Conservation (phyloP, 371 early-diverging fungal species). For the Furculomyces boomerangus region DNA sequence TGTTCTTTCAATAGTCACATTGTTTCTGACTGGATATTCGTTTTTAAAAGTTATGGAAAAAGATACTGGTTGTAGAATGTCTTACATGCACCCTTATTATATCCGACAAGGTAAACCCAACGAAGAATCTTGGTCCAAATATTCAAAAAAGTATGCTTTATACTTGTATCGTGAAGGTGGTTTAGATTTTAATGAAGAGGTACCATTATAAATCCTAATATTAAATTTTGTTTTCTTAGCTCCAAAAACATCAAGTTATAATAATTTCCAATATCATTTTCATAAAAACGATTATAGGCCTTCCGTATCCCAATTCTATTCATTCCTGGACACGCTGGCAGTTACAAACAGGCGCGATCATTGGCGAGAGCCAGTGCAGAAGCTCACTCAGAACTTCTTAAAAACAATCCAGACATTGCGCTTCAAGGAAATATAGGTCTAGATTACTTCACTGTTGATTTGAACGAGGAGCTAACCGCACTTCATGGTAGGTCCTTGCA, state of each 20-base stretch:
- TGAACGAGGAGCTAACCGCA: constrained; percentile 84
- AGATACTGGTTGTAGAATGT: constrained; percentile 49
- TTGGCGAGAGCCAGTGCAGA: constrained; percentile 53
- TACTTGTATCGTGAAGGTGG: constrained; percentile 62
- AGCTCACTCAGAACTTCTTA: constrained; percentile 22
- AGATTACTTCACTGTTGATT: constrained; percentile 80
- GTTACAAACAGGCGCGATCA: constrained; percentile 72
- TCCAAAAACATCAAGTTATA: too few species aligned
- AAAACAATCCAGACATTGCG: constrained; percentile 3
- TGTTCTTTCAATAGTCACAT: neutral
- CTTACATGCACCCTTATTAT: constrained; percentile 64
- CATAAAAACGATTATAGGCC: too few species aligned
- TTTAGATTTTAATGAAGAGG: constrained; percentile 11
- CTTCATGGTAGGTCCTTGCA: constrained; percentile 55
- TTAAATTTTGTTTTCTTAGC: too few species aligned
- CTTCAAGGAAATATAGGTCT: constrained; percentile 26
- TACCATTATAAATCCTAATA: too few species aligned
- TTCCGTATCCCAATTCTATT: constrained; percentile 70
- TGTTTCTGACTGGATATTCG: constrained; percentile 5
- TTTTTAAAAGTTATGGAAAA: constrained; percentile 42
- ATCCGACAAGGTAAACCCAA: constrained; percentile 41
- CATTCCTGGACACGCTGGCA: constrained; percentile 90
- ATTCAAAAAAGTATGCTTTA: constrained; percentile 58
- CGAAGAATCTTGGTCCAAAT: constrained; percentile 35
- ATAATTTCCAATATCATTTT: too few species aligned